Percentiles rank a stretch among this genome's conserved stretches.
phyloP scores from a whole-genome alignment of 1,284 basidiomycete species.

The Chalciporus sp. region DNA sequence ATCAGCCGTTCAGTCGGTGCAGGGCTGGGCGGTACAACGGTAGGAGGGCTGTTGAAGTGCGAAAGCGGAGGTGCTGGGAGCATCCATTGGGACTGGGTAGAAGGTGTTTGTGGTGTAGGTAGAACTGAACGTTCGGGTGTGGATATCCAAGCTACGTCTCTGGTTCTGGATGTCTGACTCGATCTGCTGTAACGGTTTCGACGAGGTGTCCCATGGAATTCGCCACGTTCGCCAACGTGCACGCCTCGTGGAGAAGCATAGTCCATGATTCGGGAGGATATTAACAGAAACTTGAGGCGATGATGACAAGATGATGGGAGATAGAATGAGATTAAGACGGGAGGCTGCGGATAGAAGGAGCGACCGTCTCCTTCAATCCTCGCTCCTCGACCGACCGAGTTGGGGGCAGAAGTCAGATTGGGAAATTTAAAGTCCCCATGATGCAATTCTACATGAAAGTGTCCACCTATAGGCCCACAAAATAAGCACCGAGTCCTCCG shows the following conservation, averaged over 20 bases:
- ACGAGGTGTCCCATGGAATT: slow-evolving; percentile 13
- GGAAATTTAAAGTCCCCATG: too few species aligned
- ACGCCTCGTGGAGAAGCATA: slow-evolving; percentile 29
- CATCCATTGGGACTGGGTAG: slow-evolving; percentile 5
- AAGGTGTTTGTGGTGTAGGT: slow-evolving; percentile 11
- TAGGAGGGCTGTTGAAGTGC: slow-evolving; percentile 13
- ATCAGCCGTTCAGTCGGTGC: slow-evolving; percentile 20
- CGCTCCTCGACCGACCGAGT: too few species aligned
- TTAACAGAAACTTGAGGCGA: not conserved
- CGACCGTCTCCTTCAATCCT: too few species aligned
- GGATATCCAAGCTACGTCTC: slow-evolving; percentile 29
- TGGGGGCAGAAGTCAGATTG: too few species aligned
- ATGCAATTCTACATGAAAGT: too few species aligned
- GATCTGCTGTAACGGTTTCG: slow-evolving; percentile 27
- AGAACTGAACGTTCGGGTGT: slow-evolving; percentile 11
- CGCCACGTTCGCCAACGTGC: slow-evolving; percentile 17
- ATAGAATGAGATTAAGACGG: not conserved
- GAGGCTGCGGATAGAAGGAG: too few species aligned
- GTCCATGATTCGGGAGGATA: slow-evolving; percentile 9
- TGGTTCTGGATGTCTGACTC: slow-evolving; percentile 16
- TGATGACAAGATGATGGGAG: not conserved
- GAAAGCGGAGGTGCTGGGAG: not conserved
- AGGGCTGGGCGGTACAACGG: slow-evolving; percentile 17
- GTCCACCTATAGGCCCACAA: too few species aligned
- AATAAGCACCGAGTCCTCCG: too few species aligned